A percentile compares a stretch with the other conserved stretches of the same genome.
Conservation (phyloP, 768 basidiomycete species). For the Lentinula raphanica region DNA sequence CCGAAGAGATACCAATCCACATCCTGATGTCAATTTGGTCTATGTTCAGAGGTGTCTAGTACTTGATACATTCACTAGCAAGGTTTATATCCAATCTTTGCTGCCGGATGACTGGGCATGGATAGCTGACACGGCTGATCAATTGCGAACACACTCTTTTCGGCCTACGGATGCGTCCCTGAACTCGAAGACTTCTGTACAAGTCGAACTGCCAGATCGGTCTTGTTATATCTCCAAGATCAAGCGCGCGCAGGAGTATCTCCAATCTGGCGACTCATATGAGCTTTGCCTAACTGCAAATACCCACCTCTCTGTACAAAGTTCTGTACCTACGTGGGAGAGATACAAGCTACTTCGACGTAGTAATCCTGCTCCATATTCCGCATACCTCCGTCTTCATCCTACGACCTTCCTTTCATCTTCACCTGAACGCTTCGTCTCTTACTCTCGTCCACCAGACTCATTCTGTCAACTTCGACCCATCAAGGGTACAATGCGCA, state of each 20-base stretch:
- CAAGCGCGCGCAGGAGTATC: conserved; percentile 60
- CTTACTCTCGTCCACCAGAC: conserved; percentile 61
- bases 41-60: conserved; percentile 79
- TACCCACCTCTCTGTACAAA: conserved; percentile 50
- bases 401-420: conserved; percentile 78
- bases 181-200: background rate
- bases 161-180: background rate
- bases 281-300: conserved; percentile 86
- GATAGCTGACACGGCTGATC: conserved; percentile 40
- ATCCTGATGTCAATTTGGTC: conserved; percentile 70
- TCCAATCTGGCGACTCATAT: conserved; percentile 85
- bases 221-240: conserved; percentile 64
- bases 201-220: conserved; percentile 51
- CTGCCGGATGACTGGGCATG: conserved; percentile 54
- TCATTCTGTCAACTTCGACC: conserved; percentile 80
- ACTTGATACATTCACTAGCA: conserved; percentile 47
- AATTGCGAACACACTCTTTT: conserved; percentile 21
- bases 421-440: conserved; percentile 90
- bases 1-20: conserved; percentile 24
- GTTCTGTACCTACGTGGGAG: conserved; percentile 57
- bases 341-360: conserved; percentile 67
- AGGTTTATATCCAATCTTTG: conserved; percentile 61
- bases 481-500: conserved; percentile 89
- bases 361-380: conserved; percentile 85
- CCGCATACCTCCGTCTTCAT: conserved; percentile 72